Conservation (phyloP, 306 rosid species). For the Pyrus bretschneideri region DNA sequence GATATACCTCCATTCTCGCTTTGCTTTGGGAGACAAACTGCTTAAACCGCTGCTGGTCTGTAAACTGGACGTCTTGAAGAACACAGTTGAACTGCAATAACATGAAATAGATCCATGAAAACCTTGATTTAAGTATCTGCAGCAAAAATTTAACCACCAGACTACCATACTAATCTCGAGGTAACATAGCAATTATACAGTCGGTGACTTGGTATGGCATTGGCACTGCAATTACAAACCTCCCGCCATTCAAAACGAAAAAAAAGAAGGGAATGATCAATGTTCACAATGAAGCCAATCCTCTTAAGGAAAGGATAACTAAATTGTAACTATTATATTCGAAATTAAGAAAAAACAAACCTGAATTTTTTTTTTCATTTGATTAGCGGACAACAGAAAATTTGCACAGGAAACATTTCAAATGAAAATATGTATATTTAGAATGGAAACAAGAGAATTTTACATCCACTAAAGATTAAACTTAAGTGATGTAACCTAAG, state of each 20-base stretch:
- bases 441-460: neutral
- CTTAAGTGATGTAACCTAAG: neutral
- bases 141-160: neutral
- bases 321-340: neutral
- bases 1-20: constrained; percentile 89
- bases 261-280: neutral
- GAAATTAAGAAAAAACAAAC: neutral
- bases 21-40: constrained; percentile 95
- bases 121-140: constrained; percentile 16
- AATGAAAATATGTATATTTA: neutral
- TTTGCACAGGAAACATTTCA: neutral
- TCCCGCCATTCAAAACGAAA: neutral
- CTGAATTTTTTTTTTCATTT: neutral
- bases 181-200: neutral
- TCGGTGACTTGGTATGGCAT: too few species aligned
- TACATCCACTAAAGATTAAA: neutral
- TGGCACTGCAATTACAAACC: neutral
- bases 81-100: constrained; percentile 60
- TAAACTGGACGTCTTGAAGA: constrained; percentile 92
- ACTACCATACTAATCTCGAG: neutral
- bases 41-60: constrained; percentile 93
- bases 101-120: constrained; percentile 11
- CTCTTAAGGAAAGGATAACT: neutral
- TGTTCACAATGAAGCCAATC: neutral
- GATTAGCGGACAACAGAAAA: neutral